phyloP scores from a whole-genome alignment of 495 filamentous ascomycete species.

The Paragyromitra xinjiangensis region DNA sequence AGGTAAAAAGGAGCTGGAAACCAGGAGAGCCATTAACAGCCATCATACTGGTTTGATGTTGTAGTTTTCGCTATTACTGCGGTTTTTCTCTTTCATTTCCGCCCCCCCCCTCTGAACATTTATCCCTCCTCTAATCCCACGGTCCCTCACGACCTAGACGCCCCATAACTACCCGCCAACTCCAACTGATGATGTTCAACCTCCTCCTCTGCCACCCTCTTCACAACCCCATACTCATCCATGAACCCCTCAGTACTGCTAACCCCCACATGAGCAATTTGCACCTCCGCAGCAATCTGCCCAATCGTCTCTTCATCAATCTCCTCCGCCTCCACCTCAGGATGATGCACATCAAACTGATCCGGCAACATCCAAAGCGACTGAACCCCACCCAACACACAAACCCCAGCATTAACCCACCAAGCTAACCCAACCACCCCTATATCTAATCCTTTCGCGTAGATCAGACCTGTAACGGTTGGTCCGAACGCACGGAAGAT shows the following conservation, averaged over 20 bases:
- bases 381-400: slow-evolving; percentile 71
- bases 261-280: slow-evolving; percentile 36
- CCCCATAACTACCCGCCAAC: slow-evolving; percentile 14
- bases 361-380: slow-evolving; percentile 48
- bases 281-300: slow-evolving; percentile 37
- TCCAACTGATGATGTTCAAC: slow-evolving; percentile 31
- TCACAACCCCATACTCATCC: slow-evolving; percentile 44
- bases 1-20: slow-evolving; percentile 1
- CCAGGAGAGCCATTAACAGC: not conserved
- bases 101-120: not conserved
- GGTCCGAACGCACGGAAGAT: slow-evolving; percentile 87
- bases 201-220: slow-evolving; percentile 32
- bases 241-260: slow-evolving; percentile 35
- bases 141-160: slow-evolving; percentile 25
- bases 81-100: not conserved
- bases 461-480: slow-evolving; percentile 83
- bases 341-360: slow-evolving; percentile 29
- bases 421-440: slow-evolving; percentile 88
- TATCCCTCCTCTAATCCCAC: not conserved
- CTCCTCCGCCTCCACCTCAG: slow-evolving; percentile 47
- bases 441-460: slow-evolving; percentile 76
- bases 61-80: not conserved
- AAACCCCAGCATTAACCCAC: slow-evolving; percentile 85
- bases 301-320: slow-evolving; percentile 50
- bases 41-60: not conserved